phyloP scores from a whole-genome alignment of 1,284 basidiomycete genomes.

The Vanrija sp. region DNA sequence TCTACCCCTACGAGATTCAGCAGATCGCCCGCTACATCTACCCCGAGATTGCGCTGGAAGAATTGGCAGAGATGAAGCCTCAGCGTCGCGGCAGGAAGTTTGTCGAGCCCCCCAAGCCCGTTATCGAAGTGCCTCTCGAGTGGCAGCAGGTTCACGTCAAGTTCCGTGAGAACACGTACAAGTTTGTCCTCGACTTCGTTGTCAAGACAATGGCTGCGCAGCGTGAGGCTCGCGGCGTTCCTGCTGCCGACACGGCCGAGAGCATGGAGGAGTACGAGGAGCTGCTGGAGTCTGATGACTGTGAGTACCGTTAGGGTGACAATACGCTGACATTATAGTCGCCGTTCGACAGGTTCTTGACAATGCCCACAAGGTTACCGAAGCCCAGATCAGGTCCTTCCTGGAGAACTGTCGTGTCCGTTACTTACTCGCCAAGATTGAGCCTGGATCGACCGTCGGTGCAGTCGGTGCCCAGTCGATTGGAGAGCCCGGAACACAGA shows the following conservation, averaged over 20 bases:
- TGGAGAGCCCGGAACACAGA: slow-evolving; percentile 98
- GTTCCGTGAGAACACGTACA: slow-evolving; percentile 71
- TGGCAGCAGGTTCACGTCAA: slow-evolving; percentile 62
- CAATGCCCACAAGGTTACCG: slow-evolving; percentile 87
- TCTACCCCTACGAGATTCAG: slow-evolving; percentile 85
- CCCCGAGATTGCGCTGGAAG: slow-evolving; percentile 21
- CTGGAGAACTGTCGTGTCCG: slow-evolving; percentile 83
- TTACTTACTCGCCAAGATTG: slow-evolving; percentile 90
- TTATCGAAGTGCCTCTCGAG: slow-evolving; percentile 29
- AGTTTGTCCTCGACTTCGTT: slow-evolving; percentile 69
- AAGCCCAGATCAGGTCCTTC: slow-evolving; percentile 73
- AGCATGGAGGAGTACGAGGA: slow-evolving; percentile 58
- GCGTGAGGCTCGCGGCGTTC: slow-evolving; percentile 76
- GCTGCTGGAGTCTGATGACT: slow-evolving; percentile 33
- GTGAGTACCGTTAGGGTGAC: slow-evolving; percentile 12
- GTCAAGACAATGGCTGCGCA: slow-evolving; percentile 65
- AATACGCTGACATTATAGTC: slow-evolving; percentile 11
- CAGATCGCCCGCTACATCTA: slow-evolving; percentile 63
- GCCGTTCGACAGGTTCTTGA: slow-evolving; percentile 67
- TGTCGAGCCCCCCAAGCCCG: neutral
- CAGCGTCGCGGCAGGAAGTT: slow-evolving; percentile 11
- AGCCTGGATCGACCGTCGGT: slow-evolving; percentile 94
- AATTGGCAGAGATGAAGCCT: slow-evolving; percentile 5
- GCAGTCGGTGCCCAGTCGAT: slow-evolving; percentile 99
- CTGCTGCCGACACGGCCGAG: slow-evolving; percentile 60